Conservation (phyloP, 2,329 filamentous ascomycete species). For the Cordyceps militaris region DNA sequence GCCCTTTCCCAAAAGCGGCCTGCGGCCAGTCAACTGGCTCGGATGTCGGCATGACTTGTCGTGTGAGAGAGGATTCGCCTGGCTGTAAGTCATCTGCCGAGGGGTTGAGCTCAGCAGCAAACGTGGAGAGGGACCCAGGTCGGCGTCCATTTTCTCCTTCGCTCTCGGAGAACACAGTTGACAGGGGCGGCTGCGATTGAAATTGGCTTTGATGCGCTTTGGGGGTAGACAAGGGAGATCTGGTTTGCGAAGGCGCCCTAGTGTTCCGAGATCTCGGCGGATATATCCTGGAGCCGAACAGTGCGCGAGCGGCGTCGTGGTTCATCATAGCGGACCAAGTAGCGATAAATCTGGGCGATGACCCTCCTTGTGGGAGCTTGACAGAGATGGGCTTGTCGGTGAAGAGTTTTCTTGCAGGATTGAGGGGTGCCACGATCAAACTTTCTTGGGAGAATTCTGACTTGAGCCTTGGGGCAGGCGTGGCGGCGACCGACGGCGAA, state of each 20-base stretch:
- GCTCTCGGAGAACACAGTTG: constrained; percentile 56
- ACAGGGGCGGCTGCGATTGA: constrained; percentile 58
- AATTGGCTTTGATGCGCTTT: constrained; percentile 40
- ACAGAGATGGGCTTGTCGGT: constrained; percentile 36
- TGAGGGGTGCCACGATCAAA: constrained; percentile 48
- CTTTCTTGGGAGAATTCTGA: constrained; percentile 55
- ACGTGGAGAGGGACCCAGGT: constrained; percentile 41
- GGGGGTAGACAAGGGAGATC: not conserved
- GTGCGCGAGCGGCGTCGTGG: constrained; percentile 35
- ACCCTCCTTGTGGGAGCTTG: constrained; percentile 42
- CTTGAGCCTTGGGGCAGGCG: constrained; percentile 25
- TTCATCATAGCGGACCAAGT: constrained; percentile 49
- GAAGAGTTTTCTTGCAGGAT: constrained; percentile 5
- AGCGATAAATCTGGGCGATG: constrained; percentile 44
- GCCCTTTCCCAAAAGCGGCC: constrained; percentile 34
- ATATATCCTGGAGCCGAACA: constrained; percentile 21
- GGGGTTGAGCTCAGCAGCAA: constrained; percentile 9
- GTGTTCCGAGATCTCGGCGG: constrained; percentile 4
- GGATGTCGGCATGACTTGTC: constrained; percentile 23
- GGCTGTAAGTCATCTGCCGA: not conserved
- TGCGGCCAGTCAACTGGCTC: constrained; percentile 45
- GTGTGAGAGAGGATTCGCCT: not conserved
- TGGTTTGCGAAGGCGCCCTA: not conserved
- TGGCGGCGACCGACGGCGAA: constrained; percentile 32
- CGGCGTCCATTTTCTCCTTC: constrained; percentile 44